Evolutionary conservation across 306 rosid species (phyloP).

Genomic region (Gleditsia sinensis): DNA sequence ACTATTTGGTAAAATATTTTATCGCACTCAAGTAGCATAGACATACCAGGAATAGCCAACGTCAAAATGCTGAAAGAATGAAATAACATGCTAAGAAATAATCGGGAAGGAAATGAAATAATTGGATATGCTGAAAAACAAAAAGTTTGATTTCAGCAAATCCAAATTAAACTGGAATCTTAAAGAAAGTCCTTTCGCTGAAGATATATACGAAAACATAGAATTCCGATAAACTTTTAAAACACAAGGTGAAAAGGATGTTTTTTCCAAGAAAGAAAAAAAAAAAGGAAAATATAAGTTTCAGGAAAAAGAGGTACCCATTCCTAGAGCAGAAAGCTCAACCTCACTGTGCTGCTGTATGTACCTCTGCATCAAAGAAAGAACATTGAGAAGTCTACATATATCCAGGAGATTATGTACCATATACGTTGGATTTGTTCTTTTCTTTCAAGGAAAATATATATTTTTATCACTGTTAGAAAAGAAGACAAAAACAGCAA

Average conservation of each 20-base stretch:
- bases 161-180: not conserved
- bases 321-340: slow-evolving; percentile 95
- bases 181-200: not conserved
- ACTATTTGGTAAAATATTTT: too few species aligned
- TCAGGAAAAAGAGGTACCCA: slow-evolving; percentile 57
- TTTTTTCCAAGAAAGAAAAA: not conserved
- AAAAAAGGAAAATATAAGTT: not conserved
- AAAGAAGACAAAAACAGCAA: not conserved
- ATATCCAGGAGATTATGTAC: not conserved
- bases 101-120: not conserved
- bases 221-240: not conserved
- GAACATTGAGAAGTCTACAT: not conserved
- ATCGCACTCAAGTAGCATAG: not conserved
- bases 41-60: too few species aligned
- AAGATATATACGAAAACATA: not conserved
- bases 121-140: not conserved
- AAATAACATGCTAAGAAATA: not conserved
- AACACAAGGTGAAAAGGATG: not conserved
- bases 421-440: too few species aligned
- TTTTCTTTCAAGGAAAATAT: too few species aligned
- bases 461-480: too few species aligned
- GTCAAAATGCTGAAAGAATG: too few species aligned
- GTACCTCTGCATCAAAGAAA: slow-evolving; percentile 68
- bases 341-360: slow-evolving; percentile 93
- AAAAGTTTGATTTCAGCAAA: not conserved